phyloP scores from a whole-genome alignment of 2,329 filamentous ascomycete genomes.

The Colletotrichum sublineola region DNA sequence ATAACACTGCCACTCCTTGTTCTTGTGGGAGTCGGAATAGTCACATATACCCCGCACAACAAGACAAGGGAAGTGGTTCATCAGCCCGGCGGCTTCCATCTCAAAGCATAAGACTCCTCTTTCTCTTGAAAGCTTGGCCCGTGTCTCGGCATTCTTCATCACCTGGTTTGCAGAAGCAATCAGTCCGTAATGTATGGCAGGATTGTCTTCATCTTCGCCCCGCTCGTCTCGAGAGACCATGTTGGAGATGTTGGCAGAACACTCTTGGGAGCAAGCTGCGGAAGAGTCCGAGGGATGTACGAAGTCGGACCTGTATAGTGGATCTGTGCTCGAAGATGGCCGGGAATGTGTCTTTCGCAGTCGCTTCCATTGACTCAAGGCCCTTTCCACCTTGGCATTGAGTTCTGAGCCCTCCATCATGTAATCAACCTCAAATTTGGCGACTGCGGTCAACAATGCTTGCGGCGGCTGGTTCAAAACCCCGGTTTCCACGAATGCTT shows the following conservation, averaged over 20 bases:
- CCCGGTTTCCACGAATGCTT: conserved; percentile 16
- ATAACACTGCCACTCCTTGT: conserved; percentile 53
- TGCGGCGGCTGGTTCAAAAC: conserved; percentile 28
- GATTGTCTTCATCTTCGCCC: background rate
- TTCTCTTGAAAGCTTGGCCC: conserved; percentile 48
- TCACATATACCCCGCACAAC: conserved; percentile 57
- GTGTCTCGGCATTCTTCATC: conserved; percentile 50
- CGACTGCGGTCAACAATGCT: background rate
- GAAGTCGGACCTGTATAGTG: conserved; percentile 9
- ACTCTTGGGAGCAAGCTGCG: background rate
- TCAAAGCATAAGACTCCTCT: conserved; percentile 47
- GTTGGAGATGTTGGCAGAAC: background rate
- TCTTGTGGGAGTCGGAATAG: conserved; percentile 57
- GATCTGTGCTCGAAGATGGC: background rate
- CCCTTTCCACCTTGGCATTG: background rate
- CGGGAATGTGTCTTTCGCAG: background rate
- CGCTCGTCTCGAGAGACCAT: background rate
- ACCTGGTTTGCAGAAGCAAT: conserved; percentile 53
- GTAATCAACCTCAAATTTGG: background rate
- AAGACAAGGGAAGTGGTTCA: conserved; percentile 50
- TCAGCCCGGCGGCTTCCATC: conserved; percentile 50
- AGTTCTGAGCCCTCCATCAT: background rate
- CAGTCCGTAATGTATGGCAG: conserved; percentile 43
- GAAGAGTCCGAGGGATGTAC: background rate
- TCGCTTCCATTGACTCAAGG: background rate